phyloP scores from a whole-genome alignment of 75 land plant genomes.

The Picea glauca region DNA sequence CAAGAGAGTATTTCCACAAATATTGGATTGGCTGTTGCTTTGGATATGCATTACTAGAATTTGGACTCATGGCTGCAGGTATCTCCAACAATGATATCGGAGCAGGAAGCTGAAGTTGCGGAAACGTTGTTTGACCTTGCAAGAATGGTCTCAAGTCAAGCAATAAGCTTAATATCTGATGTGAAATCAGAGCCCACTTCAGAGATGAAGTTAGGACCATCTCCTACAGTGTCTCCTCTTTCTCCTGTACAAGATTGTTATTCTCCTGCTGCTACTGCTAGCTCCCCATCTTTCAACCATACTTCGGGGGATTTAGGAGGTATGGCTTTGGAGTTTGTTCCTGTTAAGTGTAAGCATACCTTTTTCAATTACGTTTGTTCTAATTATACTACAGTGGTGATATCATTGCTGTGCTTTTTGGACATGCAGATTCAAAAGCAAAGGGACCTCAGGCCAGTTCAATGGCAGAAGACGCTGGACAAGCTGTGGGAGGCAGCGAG shows the following conservation, averaged over 20 bases:
- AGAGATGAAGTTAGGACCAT: not conserved
- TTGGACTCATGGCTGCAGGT: conserved; percentile 12
- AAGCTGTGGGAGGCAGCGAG: not conserved
- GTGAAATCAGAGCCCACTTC: conserved; percentile 13
- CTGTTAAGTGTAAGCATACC: not conserved
- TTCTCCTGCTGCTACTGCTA: not conserved
- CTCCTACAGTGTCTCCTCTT: not conserved
- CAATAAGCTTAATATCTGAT: conserved; percentile 7
- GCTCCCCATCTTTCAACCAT: not conserved
- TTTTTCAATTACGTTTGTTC: not conserved
- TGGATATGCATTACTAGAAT: no score
- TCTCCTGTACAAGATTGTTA: not conserved
- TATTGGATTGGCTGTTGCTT: not conserved
- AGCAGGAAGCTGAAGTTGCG: conserved; percentile 44
- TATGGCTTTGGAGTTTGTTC: not conserved
- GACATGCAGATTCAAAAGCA: conserved; percentile 20
- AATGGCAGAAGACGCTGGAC: conserved; percentile 20
- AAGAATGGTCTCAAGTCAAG: conserved; percentile 20
- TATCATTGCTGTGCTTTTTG: not conserved
- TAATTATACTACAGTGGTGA: not conserved
- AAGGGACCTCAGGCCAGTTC: conserved; percentile 17
- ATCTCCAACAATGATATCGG: conserved; percentile 22
- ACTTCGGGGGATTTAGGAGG: not conserved
- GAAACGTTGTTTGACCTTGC: conserved; percentile 47
- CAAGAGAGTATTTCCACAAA: not conserved